These are phyloP conservation scores for Barbatosphaeria neglecta DNA, from an alignment of 495 filamentous ascomycete species.

Conservation along the genomic window DNA sequence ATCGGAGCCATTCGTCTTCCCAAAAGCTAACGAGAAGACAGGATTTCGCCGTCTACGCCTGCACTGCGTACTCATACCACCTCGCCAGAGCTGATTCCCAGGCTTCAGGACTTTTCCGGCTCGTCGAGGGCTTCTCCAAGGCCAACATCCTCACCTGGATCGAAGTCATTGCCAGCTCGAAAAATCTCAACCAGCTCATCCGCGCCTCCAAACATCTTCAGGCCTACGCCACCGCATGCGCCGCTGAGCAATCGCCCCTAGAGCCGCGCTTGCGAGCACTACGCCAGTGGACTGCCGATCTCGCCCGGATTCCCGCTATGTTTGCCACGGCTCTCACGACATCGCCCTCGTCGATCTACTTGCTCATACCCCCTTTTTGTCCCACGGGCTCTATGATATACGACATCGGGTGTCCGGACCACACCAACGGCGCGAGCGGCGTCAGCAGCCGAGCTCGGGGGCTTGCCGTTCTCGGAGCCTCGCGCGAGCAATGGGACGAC, in stretches of 20 bases:
- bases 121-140: slow-evolving; percentile 4
- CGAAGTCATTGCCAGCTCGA: not conserved
- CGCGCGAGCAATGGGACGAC: slow-evolving; percentile 6
- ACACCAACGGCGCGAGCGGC: not conserved
- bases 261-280: not conserved
- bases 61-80: slow-evolving; percentile 4
- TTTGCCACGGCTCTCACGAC: slow-evolving; percentile 3
- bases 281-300: slow-evolving; percentile 5
- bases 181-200: slow-evolving; percentile 2
- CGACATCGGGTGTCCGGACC: not conserved
- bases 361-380: slow-evolving; percentile 6
- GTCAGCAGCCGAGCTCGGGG: not conserved
- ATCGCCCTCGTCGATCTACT: slow-evolving; percentile 6
- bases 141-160: slow-evolving; percentile 8
- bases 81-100: slow-evolving; percentile 1
- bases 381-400: slow-evolving; percentile 5
- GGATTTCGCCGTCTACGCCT: slow-evolving; percentile 4
- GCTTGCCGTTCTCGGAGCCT: slow-evolving; percentile 1
- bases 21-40: not conserved
- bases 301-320: slow-evolving; percentile 6
- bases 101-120: not conserved
- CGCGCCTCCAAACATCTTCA: slow-evolving; percentile 2
- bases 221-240: not conserved
- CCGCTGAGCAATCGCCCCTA: not conserved
- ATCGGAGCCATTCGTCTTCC: not conserved